These are phyloP conservation scores for Penicillium dipodomyicola DNA, from an alignment of 495 filamentous ascomycete genomes.

Conservation along the genomic window DNA sequence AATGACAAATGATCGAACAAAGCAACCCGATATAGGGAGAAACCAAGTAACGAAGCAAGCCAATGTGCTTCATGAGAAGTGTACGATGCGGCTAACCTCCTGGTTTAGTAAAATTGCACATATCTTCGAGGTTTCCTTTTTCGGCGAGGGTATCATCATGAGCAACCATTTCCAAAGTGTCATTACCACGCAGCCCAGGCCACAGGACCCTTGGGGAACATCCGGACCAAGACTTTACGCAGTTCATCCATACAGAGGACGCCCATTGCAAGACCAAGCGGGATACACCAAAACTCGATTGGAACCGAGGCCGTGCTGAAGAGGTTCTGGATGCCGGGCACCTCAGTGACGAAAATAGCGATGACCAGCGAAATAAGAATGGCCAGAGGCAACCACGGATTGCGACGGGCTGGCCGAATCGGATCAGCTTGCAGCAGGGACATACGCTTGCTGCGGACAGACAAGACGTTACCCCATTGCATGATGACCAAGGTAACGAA, in stretches of 20 bases:
- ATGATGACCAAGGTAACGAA: constrained; percentile 67
- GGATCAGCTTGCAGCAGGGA: constrained; percentile 53
- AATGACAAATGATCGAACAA: not conserved
- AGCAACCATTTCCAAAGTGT: not conserved
- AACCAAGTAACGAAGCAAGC: not conserved
- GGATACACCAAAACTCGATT: constrained; percentile 52
- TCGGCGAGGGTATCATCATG: not conserved
- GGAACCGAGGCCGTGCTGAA: constrained; percentile 50
- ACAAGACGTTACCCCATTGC: constrained; percentile 52
- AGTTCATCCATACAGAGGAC: constrained; percentile 51
- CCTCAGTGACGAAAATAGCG: constrained; percentile 53
- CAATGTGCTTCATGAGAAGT: too few relatives aligned
- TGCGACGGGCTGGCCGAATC: constrained; percentile 45
- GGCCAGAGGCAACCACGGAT: constrained; percentile 47
- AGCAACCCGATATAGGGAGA: too few relatives aligned
- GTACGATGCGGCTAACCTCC: too few relatives aligned
- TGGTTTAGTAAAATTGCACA: too few relatives aligned
- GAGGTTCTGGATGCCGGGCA: constrained; percentile 45
- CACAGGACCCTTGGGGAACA: constrained; percentile 41
- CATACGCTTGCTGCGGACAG: constrained; percentile 49
- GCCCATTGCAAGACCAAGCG: constrained; percentile 47
- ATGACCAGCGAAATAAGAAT: constrained; percentile 47
- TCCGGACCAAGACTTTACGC: constrained; percentile 44
- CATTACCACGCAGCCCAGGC: constrained; percentile 48
- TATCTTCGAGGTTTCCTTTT: not conserved